phyloP scores from a whole-genome alignment of 306 rosid genomes.

The Abrus precatorius region DNA sequence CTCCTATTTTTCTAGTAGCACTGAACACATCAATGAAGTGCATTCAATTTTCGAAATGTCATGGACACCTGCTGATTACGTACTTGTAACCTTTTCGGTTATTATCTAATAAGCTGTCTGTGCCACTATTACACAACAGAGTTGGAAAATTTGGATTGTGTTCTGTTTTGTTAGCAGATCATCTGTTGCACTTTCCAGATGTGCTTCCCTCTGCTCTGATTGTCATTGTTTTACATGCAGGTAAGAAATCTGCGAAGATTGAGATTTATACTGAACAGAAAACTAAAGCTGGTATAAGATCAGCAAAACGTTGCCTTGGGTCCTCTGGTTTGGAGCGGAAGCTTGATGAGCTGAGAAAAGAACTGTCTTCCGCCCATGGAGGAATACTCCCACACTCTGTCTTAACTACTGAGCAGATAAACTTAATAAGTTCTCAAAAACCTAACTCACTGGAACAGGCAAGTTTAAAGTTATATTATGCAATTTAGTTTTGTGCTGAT shows the following conservation, averaged over 20 bases:
- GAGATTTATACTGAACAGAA: slow-evolving; percentile 64
- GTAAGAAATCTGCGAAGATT: slow-evolving; percentile 71
- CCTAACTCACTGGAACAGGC: slow-evolving; percentile 80
- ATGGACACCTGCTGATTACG: slow-evolving; percentile 31
- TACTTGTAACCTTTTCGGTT: slow-evolving; percentile 3
- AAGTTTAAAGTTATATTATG: slow-evolving; percentile 43
- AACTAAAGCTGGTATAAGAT: slow-evolving; percentile 60
- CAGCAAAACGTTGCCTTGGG: slow-evolving; percentile 59
- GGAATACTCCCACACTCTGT: slow-evolving; percentile 92
- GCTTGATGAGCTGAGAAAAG: slow-evolving; percentile 84
- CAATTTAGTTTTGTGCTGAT: slow-evolving; percentile 26
- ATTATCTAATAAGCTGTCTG: slow-evolving; percentile 9
- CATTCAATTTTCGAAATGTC: slow-evolving; percentile 1
- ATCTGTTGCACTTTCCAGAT: slow-evolving; percentile 27
- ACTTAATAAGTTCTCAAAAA: slow-evolving; percentile 70
- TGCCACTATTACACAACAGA: not conserved
- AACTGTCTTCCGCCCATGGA: slow-evolving; percentile 75
- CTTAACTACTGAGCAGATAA: slow-evolving; percentile 83
- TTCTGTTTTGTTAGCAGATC: slow-evolving; percentile 25
- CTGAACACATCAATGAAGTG: not conserved
- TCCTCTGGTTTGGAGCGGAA: slow-evolving; percentile 76
- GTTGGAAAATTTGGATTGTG: slow-evolving; percentile 24
- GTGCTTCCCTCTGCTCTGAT: slow-evolving; percentile 14
- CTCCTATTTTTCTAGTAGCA: slow-evolving; percentile 19
- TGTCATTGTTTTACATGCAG: slow-evolving; percentile 48